phyloP scores from a whole-genome alignment of 306 rosid genomes.

The Cicer chorassanicum region DNA sequence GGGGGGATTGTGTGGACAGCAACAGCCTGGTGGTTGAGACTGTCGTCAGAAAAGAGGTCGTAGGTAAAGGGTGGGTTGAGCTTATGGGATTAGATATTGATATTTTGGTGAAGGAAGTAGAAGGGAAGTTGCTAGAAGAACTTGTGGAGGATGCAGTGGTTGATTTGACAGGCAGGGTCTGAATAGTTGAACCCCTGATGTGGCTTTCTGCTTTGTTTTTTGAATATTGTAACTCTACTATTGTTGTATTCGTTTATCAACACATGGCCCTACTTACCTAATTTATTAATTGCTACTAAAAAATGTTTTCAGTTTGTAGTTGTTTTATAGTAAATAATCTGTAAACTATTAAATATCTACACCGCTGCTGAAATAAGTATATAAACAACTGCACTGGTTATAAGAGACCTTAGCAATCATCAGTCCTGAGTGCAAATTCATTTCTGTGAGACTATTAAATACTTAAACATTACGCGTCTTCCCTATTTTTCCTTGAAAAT shows the following conservation, averaged over 20 bases:
- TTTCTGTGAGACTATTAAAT: not conserved
- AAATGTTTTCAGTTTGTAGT: constrained; percentile 37
- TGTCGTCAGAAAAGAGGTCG: constrained; percentile 78
- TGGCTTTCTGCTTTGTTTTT: constrained; percentile 43
- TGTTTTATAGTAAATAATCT: constrained; percentile 26
- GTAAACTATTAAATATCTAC: constrained; percentile 28
- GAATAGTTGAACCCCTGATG: constrained; percentile 46
- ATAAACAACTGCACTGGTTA: constrained; percentile 3
- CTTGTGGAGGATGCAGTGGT: constrained; percentile 86
- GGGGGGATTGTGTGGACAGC: constrained; percentile 64
- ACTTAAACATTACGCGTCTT: not conserved
- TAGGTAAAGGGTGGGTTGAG: constrained; percentile 83
- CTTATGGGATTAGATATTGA: constrained; percentile 66
- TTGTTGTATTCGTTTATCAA: constrained; percentile 64
- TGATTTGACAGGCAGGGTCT: constrained; percentile 66
- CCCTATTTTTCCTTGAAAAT: not conserved
- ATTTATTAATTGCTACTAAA: constrained; percentile 49
- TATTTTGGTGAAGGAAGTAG: constrained; percentile 77
- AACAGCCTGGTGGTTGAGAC: constrained; percentile 80
- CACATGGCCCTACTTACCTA: constrained; percentile 51
- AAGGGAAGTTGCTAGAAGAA: constrained; percentile 77
- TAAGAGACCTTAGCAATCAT: constrained; percentile 4
- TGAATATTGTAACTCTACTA: constrained; percentile 55
- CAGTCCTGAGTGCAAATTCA: not conserved
- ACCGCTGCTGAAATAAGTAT: constrained; percentile 16